Evolutionary conservation across 2,329 filamentous ascomycete species (phyloP).

Genomic region (Claviceps pusilla): DNA sequence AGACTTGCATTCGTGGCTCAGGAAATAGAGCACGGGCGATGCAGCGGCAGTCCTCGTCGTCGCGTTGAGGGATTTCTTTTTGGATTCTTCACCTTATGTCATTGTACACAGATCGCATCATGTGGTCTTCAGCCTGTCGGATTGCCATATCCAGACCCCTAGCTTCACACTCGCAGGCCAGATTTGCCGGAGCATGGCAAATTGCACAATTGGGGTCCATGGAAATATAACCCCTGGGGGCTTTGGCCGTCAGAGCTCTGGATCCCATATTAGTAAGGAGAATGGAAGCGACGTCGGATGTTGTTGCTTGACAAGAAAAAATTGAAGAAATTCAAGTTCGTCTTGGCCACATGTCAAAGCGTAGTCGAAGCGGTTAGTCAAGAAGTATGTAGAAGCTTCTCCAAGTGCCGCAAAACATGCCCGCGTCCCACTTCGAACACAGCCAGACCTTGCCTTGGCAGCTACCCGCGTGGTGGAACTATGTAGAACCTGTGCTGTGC

Average conservation of each 20-base stretch:
- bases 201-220: slow-evolving; percentile 59
- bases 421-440: neutral
- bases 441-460: neutral
- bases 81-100: slow-evolving; percentile 42
- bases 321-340: neutral
- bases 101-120: slow-evolving; percentile 47
- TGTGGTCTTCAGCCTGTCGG: slow-evolving; percentile 45
- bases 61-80: neutral
- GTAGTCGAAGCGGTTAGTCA: neutral
- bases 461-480: neutral
- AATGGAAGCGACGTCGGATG: slow-evolving; percentile 1
- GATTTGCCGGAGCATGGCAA: slow-evolving; percentile 42
- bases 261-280: slow-evolving; percentile 34
- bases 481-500: neutral
- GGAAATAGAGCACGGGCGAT: neutral
- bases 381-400: neutral
- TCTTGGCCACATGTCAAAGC: neutral
- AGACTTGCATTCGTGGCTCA: neutral
- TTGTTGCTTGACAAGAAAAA: neutral
- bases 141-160: slow-evolving; percentile 49
- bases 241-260: slow-evolving; percentile 25
- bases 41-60: neutral
- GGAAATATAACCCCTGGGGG: slow-evolving; percentile 37
- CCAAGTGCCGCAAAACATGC: neutral
- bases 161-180: slow-evolving; percentile 50